phyloP scores from a whole-genome alignment of 2,329 filamentous ascomycete genomes.

The Zymoseptoria pseudotritici region DNA sequence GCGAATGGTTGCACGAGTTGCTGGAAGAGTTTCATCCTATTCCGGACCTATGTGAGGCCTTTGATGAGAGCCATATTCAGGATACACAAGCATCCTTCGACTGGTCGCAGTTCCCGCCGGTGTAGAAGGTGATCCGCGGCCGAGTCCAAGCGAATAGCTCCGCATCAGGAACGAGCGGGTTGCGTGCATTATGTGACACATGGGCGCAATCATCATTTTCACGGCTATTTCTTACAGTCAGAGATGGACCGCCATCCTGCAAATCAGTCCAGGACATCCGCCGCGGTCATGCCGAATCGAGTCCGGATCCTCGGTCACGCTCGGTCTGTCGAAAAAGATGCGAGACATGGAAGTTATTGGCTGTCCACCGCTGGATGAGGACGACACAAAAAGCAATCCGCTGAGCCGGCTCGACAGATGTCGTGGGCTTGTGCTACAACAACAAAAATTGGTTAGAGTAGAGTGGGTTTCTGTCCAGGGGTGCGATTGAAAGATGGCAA shows the following conservation, averaged over 20 bases:
- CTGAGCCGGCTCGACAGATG: neutral
- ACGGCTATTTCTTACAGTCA: neutral
- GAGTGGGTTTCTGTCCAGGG: neutral
- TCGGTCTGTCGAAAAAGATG: neutral
- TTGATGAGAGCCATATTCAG: too few species aligned
- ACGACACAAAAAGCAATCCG: neutral
- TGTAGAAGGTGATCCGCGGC: neutral
- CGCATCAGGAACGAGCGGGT: neutral
- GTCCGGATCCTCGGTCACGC: neutral
- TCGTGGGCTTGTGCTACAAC: neutral
- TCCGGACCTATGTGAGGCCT: neutral
- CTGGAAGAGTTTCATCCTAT: neutral
- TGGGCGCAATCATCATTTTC: neutral
- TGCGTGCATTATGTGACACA: neutral
- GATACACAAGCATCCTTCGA: neutral
- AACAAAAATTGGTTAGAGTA: too few species aligned
- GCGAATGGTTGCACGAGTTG: neutral
- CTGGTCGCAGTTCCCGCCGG: too few species aligned
- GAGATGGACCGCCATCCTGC: neutral
- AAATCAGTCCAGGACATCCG: too few species aligned
- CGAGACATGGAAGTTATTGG: neutral
- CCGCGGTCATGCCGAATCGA: neutral
- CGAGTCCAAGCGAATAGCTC: neutral
- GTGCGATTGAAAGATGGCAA: neutral
- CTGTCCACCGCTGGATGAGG: neutral